phyloP scores from a whole-genome alignment of 345 rosid species.

The Gynandropsis gynandra region DNA sequence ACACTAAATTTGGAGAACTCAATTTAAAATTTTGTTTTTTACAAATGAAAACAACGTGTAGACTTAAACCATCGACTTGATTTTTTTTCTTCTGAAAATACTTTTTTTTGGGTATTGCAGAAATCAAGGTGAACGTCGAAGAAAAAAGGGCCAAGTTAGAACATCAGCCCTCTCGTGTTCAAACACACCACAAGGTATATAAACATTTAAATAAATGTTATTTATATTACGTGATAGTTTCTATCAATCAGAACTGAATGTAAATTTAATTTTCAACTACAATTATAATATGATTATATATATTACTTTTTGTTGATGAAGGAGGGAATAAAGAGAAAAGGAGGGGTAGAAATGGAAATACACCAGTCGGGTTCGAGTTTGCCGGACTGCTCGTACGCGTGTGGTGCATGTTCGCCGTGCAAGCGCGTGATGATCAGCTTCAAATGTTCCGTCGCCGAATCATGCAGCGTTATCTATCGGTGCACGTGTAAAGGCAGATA shows the following conservation, averaged over 20 bases:
- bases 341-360: slow-evolving; percentile 37
- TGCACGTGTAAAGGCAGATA: slow-evolving; percentile 83
- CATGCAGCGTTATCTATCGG: slow-evolving; percentile 86
- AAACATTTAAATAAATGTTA: background rate
- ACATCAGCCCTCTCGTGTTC: slow-evolving; percentile 9
- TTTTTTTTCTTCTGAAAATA: too few species aligned
- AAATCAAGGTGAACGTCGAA: slow-evolving; percentile 18
- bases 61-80: too few species aligned
- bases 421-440: slow-evolving; percentile 91
- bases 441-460: slow-evolving; percentile 71
- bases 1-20: too few species aligned
- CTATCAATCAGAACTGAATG: background rate
- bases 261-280: background rate
- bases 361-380: slow-evolving; percentile 76
- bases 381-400: slow-evolving; percentile 92
- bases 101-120: background rate
- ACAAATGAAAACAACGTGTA: too few species aligned
- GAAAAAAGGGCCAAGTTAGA: slow-evolving; percentile 8
- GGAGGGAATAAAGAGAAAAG: slow-evolving; percentile 4
- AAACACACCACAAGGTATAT: slow-evolving; percentile 18
- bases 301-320: background rate
- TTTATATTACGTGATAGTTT: background rate
- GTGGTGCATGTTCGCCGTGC: slow-evolving; percentile 86
- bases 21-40: too few species aligned
- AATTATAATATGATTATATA: background rate